A percentile compares a stretch with the other conserved stretches of the same genome.
phyloP scores from a whole-genome alignment of 2,329 filamentous ascomycete species.

The Aspergillus sp. region DNA sequence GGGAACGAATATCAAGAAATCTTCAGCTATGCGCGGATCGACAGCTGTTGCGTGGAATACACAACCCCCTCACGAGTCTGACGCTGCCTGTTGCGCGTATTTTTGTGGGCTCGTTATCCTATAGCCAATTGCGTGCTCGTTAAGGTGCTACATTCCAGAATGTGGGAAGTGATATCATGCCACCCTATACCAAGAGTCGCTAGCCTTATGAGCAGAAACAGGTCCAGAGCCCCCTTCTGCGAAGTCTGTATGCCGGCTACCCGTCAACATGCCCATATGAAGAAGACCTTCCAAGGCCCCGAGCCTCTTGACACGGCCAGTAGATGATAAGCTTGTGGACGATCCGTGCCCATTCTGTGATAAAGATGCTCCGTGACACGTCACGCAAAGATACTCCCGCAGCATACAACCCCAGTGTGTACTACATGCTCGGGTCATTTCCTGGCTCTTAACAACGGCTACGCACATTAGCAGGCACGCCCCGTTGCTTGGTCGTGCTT shows the following conservation, averaged over 20 bases:
- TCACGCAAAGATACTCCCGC: background rate
- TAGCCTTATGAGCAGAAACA: background rate
- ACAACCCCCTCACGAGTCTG: background rate
- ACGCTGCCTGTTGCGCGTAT: background rate
- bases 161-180: background rate
- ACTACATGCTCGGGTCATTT: background rate
- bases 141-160: background rate
- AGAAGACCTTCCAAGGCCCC: background rate
- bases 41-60: background rate
- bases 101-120: background rate
- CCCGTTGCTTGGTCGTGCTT: background rate
- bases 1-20: background rate
- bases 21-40: background rate
- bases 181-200: background rate
- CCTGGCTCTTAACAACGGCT: background rate
- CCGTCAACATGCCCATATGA: background rate
- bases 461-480: background rate
- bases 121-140: background rate
- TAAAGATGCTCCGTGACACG: background rate
- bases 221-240: background rate
- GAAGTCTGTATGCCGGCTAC: background rate
- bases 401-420: background rate
- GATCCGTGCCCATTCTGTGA: background rate
- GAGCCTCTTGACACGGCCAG: background rate
- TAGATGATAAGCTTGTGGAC: background rate